Percentiles rank a stretch among this genome's conserved stretches.
Evolutionary conservation across 1,284 basidiomycete species (phyloP).

Genomic region (Moniliophthora roreri): DNA sequence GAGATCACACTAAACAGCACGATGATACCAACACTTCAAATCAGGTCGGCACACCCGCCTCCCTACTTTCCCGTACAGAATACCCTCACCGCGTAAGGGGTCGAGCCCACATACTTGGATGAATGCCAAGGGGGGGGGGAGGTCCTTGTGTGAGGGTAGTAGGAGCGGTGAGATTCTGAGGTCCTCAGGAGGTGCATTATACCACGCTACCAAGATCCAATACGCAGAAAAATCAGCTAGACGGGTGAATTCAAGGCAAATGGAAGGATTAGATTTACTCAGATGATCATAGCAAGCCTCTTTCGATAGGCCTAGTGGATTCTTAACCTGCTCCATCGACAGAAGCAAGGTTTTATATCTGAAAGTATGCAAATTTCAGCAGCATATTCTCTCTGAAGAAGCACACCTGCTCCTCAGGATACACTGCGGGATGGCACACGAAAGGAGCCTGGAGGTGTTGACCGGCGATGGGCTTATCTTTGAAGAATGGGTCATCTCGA

Average conservation of each 20-base stretch:
- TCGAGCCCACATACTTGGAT: slow-evolving; percentile 15
- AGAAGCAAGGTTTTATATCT: neutral
- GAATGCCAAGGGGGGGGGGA: neutral
- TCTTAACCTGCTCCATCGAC: neutral
- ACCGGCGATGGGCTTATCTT: neutral
- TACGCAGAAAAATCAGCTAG: neutral
- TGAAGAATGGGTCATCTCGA: slow-evolving; percentile 14
- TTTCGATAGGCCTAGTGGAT: neutral
- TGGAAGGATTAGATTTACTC: neutral
- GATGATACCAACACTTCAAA: slow-evolving; percentile 6
- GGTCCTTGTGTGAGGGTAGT: neutral
- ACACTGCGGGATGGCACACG: neutral
- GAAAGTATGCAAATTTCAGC: neutral
- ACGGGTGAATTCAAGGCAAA: too few species aligned
- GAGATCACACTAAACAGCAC: too few species aligned
- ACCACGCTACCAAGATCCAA: neutral
- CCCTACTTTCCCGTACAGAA: slow-evolving; percentile 12
- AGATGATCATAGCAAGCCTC: too few species aligned
- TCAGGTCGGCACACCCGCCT: slow-evolving; percentile 12
- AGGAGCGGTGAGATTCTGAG: neutral
- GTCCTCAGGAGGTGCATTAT: neutral
- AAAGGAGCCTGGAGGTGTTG: neutral
- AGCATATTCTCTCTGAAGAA: neutral
- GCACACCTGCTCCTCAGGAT: neutral
- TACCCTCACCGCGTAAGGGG: slow-evolving; percentile 15